Evolutionary conservation across 2,329 filamentous ascomycete species (phyloP), one percentile per base, ranked within the genome.

Genomic region (Phaeomoniella chlamydospora): DNA sequence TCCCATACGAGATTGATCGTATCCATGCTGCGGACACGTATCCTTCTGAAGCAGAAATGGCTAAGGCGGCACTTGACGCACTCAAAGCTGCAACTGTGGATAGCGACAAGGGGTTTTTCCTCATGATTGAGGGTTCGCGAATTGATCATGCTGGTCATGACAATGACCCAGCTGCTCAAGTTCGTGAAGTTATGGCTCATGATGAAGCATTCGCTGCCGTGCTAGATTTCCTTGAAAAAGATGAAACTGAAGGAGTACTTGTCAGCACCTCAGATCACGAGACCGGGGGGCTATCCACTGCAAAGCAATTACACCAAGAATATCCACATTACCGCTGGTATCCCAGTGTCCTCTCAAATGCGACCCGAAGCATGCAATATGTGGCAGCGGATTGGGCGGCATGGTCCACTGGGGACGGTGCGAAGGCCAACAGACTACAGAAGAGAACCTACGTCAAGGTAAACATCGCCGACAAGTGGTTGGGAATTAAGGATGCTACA

Each of bases 111-210:
- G 90, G 90, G 3, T 98, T 96, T 67, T 98, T 98, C 61, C 67
- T 98, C 48, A 94, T 98, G 88, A 92, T 98, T 41, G 90, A 98
- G 58, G 90, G 87, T 3, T 93, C 84, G 49, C 72, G 90, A 30
- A 96, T 98, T 49, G 90, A 98, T 51, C 90, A 98, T 54, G 88
- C 90, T 3, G 90, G 86, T 4, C 83, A 90, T 53, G 73, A 72
- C 43, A 90, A 90, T 47, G 83, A 90, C 48, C 82, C 83, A 0
- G 82, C 80, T 6, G 80, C 83, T 1, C 83, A 90, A 51, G 83
- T 88, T 9, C 78, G 83, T 46, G 90, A 98, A 58, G 88, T 98
- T 1, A 67, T 96, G n/a, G 88, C 86, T 35, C 98, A 93, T 49
- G 90, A 98, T 65, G 76, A 72, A 56, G 71, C 90, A 1, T 92